Evolutionary conservation across 148 eudicot species (phyloP).

Genomic region (Mesembryanthemum crystallinum): DNA sequence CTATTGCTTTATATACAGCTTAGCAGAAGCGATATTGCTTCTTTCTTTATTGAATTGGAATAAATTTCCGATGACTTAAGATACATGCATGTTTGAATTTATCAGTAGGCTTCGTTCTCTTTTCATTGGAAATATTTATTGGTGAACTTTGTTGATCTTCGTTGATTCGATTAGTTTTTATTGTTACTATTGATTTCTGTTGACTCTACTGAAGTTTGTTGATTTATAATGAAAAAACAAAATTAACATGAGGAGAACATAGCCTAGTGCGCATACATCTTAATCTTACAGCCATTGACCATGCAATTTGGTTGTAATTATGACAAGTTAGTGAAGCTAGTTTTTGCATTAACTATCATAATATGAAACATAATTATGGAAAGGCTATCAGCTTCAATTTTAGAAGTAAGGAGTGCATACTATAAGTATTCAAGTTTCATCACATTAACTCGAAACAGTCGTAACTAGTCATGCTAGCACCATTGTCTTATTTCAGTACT

Average conservation of each 20-base stretch:
- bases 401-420: background rate
- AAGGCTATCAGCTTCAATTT: background rate
- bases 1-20: background rate
- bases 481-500: background rate
- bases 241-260: too few species aligned
- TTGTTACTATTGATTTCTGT: too few species aligned
- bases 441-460: background rate
- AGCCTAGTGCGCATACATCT: too few species aligned
- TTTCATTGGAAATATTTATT: too few species aligned
- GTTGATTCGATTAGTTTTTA: too few species aligned
- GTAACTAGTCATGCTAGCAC: background rate
- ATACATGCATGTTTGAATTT: background rate
- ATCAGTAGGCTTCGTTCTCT: too few species aligned
- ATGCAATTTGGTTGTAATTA: background rate
- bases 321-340: background rate
- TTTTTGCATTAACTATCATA: background rate
- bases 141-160: too few species aligned
- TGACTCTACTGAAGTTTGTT: too few species aligned
- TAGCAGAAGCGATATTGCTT: too few species aligned
- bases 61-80: background rate
- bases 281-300: too few species aligned
- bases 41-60: background rate
- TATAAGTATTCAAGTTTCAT: background rate
- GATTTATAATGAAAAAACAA: too few species aligned
- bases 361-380: background rate